Evolutionary conservation across 345 rosid species (phyloP).

Genomic region (Hibiscus syriacus): DNA sequence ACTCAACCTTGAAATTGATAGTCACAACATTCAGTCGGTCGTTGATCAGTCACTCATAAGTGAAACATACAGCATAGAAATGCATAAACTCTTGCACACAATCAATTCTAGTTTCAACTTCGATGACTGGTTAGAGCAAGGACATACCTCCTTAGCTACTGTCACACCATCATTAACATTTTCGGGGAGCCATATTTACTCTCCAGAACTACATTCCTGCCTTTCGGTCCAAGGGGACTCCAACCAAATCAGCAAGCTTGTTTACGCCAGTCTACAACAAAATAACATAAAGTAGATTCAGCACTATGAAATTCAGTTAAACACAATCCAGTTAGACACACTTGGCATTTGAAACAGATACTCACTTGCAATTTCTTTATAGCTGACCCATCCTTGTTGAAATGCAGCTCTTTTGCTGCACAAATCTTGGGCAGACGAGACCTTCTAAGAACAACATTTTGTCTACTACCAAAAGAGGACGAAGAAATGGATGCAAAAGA

Average conservation of each 20-base stretch:
- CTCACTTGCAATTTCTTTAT: conserved; percentile 86
- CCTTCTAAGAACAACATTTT: conserved; percentile 37
- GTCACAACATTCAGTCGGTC: neutral
- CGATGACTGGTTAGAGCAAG: neutral
- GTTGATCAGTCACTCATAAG: neutral
- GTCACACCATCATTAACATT: conserved; percentile 98
- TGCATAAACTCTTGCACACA: neutral
- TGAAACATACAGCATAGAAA: neutral
- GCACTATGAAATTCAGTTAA: neutral
- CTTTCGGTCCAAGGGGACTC: conserved; percentile 95
- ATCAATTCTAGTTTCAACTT: neutral
- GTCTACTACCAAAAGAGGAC: conserved; percentile 47
- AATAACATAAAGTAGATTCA: conserved; percentile 4
- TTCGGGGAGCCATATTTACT: conserved; percentile 98
- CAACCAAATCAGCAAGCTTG: conserved; percentile 96
- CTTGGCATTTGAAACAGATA: neutral
- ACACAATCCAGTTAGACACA: neutral
- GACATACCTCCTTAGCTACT: conserved; percentile 86
- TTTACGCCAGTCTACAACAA: conserved; percentile 75
- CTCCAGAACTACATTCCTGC: conserved; percentile 95
- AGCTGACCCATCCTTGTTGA: conserved; percentile 90
- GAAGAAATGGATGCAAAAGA: conserved; percentile 67
- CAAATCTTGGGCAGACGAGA: conserved; percentile 43
- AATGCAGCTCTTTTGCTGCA: conserved; percentile 92
- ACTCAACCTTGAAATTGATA: conserved; percentile 53